Base-by-base conservation (phyloP, 2,329 filamentous ascomycete species). In the Xylariaceae sp. region DNA sequence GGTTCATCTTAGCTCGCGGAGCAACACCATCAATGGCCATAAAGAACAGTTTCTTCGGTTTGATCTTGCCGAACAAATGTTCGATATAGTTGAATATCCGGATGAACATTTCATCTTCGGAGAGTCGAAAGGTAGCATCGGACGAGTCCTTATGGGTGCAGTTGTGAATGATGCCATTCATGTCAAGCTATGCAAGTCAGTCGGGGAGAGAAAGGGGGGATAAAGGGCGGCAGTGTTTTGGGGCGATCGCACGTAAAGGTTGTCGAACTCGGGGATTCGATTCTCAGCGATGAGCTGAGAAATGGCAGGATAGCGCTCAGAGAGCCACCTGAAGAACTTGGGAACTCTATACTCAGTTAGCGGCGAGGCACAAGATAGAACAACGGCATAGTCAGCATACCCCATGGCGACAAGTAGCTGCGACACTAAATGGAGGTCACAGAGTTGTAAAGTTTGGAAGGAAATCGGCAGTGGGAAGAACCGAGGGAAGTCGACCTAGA, bases 101-200 rank as follows among this genome's bases (percentile, higher is more conserved):
- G 54, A 98, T 96, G 63, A 98, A 98, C 93, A 98, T 98, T 66
- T 96, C 88, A 64, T 98, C 91, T 65, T 98, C 94, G 43, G 85
- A 91, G 68, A 97, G 83, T 41, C 93, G 89, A 59, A 94, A 94
- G 1, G 88, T 89, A 3, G 89, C 82, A 62, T 91, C 90, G 61
- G 94, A 90, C 18, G 88, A 85, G 68, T 98, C 91, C 61, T 93
- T 95, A 70, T 98, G 93, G 42, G 93, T 98, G 66, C 93, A 98
- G 66, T 98, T 98, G 68, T 98, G 91, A 59, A 98, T 98, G 64
- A 98, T 98, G 53, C 93, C 93, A 68, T 98, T 98, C 93, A 98
- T 98, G 61, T 94, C 88, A 55, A 94, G 75, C 81, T 85, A 63
- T 19, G 40, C 30, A 45, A 60, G 53, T 59, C 41, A 56, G 51